phyloP scores from a whole-genome alignment of 192 early-diverging fungal genomes.

The Backusella westeae region DNA sequence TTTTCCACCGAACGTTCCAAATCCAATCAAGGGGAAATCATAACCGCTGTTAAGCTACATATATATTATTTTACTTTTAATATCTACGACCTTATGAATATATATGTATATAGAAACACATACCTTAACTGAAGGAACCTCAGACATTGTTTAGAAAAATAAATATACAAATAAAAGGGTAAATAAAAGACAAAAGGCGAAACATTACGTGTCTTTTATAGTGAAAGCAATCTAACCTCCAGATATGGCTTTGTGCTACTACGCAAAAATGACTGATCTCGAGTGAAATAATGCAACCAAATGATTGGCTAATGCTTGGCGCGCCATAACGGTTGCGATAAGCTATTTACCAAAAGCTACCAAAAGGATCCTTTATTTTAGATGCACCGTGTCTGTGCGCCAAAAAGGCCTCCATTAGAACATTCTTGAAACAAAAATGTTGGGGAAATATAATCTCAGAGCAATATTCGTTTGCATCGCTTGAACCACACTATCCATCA shows the following conservation, averaged over 20 bases:
- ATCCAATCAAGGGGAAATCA: constrained; percentile 22
- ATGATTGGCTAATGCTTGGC: not conserved
- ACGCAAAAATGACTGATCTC: not conserved
- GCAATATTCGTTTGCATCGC: too few species aligned
- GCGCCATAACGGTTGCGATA: not conserved
- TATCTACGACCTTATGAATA: not conserved
- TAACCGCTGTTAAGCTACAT: constrained; percentile 26
- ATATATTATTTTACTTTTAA: not conserved
- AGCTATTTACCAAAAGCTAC: not conserved
- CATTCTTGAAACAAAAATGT: not conserved
- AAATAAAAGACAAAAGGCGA: not conserved
- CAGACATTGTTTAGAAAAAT: not conserved
- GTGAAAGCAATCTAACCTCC: not conserved
- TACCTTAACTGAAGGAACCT: constrained; percentile 14
- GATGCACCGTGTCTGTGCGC: not conserved
- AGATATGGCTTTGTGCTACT: not conserved
- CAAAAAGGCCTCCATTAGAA: not conserved
- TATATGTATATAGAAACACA: not conserved
- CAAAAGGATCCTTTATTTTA: not conserved
- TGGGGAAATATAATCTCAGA: not conserved
- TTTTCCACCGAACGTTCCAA: constrained; percentile 22
- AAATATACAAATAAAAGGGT: not conserved
- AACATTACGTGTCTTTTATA: not conserved
- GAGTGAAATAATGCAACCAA: not conserved
- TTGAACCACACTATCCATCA: too few species aligned